Base-by-base conservation (phyloP, 2,329 filamentous ascomycete genomes). In the Colletotrichum theobromicola region DNA sequence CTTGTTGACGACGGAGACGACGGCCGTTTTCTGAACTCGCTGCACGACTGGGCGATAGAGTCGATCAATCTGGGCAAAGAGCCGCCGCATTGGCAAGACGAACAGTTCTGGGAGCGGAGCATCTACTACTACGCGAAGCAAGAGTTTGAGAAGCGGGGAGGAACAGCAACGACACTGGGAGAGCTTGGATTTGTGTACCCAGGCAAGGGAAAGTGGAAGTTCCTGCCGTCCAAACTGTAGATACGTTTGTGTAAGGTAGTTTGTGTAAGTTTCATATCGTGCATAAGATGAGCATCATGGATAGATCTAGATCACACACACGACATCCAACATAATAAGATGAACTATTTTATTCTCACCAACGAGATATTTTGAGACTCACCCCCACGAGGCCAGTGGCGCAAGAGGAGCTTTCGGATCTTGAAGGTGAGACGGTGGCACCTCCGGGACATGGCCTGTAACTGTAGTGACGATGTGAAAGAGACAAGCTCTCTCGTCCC, bases 71-170 rank as follows among this genome's bases (percentile, higher is more conserved):
- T 84, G 16, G 93, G 93, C 3, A 96, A 95, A 82, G 83, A 88
- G 76, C 93, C 94, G 32, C 93, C 93, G 4, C 85, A 85, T 30
- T 98, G 96, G 95, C 88, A 90, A 10, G 89, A 91, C 61, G 90
- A 92, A 82, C 86, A 93, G 78, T 90, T 91, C 67, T 97, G 94
- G 94, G 89, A 93, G 79, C 88, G 96, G 21, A 88, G 89, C 72
- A 87, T 92, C 5, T 94, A 94, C 78, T 87, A 90, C 1, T 87
- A 92, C 15, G 94, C 96, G 42, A 94, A 95, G 82, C 89, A 92
- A 78, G 90, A 89, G 34, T 98, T 97, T 81, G 89, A 93, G 72
- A 86, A 89, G 75, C 85, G 86, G 46, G 95, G 95, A 0, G 89
- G 92, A 42, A 86, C 83, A 8, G 92, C 95, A 12, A 93, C 84